Evolutionary conservation across 2,329 filamentous ascomycete species (phyloP).

Genomic region (Penicillium sp.): DNA sequence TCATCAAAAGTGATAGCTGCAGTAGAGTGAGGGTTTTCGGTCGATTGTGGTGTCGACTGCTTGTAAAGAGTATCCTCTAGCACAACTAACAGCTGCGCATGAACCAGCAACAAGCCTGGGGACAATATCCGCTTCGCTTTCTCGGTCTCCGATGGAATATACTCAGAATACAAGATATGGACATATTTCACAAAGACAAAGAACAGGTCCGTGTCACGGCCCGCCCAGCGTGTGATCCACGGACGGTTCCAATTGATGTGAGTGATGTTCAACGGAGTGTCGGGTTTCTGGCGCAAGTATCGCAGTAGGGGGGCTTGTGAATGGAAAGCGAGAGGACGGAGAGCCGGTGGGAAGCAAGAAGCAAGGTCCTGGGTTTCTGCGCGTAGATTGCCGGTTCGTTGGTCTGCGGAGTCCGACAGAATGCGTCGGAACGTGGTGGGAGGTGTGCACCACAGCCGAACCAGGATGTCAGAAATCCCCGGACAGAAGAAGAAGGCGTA

Average conservation of each 20-base stretch:
- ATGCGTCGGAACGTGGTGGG: conserved; percentile 70
- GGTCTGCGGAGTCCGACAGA: conserved; percentile 67
- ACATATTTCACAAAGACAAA: conserved; percentile 92
- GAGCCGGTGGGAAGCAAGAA: conserved; percentile 67
- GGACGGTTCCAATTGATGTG: conserved; percentile 82
- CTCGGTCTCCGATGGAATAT: conserved; percentile 59
- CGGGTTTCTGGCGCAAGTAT: conserved; percentile 65
- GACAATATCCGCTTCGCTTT: conserved; percentile 63
- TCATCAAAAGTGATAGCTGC: conserved; percentile 67
- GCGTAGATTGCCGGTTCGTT: conserved; percentile 55
- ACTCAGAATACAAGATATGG: conserved; percentile 75
- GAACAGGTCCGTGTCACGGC: conserved; percentile 83
- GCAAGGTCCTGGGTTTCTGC: conserved; percentile 64
- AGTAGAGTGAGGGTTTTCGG: conserved; percentile 48
- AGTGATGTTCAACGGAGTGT: conserved; percentile 67
- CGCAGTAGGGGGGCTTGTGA: conserved; percentile 63
- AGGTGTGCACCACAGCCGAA: conserved; percentile 76
- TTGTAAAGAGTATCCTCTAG: conserved; percentile 84
- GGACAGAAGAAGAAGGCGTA: conserved; percentile 94
- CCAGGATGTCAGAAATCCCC: conserved; percentile 78
- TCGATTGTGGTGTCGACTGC: conserved; percentile 55
- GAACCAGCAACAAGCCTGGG: conserved; percentile 77
- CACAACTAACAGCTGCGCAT: conserved; percentile 77
- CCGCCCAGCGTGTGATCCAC: conserved; percentile 84
- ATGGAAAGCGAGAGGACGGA: conserved; percentile 63